Conservation (phyloP, 306 rosid species). For the Prinsepia uniflora region DNA sequence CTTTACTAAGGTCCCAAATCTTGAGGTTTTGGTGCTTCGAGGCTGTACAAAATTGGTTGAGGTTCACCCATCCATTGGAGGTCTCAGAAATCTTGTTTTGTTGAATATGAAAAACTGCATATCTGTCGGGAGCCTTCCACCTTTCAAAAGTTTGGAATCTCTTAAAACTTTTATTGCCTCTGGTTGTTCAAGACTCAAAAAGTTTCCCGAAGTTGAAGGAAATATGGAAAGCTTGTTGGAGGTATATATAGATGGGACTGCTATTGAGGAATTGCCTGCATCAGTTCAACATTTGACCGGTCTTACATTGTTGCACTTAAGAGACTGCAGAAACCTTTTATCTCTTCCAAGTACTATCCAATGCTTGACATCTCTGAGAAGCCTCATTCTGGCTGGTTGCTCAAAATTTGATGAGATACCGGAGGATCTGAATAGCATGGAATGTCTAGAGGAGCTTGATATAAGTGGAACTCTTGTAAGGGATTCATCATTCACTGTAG, state of each 20-base stretch:
- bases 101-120: slow-evolving; percentile 24
- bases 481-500: background rate
- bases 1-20: slow-evolving; percentile 15
- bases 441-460: slow-evolving; percentile 22
- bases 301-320: slow-evolving; percentile 12
- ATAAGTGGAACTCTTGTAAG: slow-evolving; percentile 23
- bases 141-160: slow-evolving; percentile 8
- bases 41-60: slow-evolving; percentile 20
- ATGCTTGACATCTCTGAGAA: slow-evolving; percentile 10
- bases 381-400: slow-evolving; percentile 20
- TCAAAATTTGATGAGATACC: slow-evolving; percentile 12
- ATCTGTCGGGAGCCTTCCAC: slow-evolving; percentile 3
- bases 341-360: slow-evolving; percentile 18
- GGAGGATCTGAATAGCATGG: slow-evolving; percentile 4
- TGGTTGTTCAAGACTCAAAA: slow-evolving; percentile 6
- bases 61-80: slow-evolving; percentile 18
- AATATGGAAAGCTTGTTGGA: slow-evolving; percentile 5
- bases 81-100: slow-evolving; percentile 11
- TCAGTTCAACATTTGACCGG: slow-evolving; percentile 8
- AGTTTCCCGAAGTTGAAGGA: slow-evolving; percentile 25
- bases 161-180: slow-evolving; percentile 12
- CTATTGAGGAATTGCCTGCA: slow-evolving; percentile 4
- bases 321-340: slow-evolving; percentile 14
- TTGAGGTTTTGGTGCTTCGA: slow-evolving; percentile 20
- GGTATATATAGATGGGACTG: slow-evolving; percentile 23